These are phyloP conservation scores for Sinapis alba DNA, from an alignment of 441 rosid genomes.

Conservation along the genomic window DNA sequence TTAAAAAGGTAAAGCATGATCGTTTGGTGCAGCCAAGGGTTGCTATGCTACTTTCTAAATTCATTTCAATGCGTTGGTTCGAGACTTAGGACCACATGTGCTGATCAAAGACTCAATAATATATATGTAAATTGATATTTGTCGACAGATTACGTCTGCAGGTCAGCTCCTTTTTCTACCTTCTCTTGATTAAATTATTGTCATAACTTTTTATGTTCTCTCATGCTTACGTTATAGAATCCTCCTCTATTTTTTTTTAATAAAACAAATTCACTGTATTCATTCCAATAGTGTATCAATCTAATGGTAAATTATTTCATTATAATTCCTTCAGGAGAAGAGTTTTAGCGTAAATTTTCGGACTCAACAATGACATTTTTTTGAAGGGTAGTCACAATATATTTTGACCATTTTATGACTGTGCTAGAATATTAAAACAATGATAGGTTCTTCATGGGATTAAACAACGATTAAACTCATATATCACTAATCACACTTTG, in stretches of 20 bases:
- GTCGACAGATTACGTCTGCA: conserved; percentile 40
- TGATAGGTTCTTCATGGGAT: too few relatives aligned
- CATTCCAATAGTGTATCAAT: conserved; percentile 17
- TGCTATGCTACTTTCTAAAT: conserved; percentile 38
- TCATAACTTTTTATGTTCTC: conserved; percentile 35
- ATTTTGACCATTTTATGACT: too few relatives aligned
- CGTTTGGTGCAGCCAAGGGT: conserved; percentile 58
- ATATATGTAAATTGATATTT: conserved; percentile 24
- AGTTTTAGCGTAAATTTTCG: background rate
- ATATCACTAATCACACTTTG: too few relatives aligned
- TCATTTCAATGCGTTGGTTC: conserved; percentile 26
- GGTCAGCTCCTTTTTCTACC: conserved; percentile 38
- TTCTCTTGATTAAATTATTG: conserved; percentile 38
- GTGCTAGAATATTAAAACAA: too few relatives aligned
- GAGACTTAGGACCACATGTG: conserved; percentile 36
- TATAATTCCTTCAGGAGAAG: conserved; percentile 15
- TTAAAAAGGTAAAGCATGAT: conserved; percentile 38
- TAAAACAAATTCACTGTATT: background rate
- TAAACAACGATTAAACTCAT: too few relatives aligned
- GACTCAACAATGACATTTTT: background rate
- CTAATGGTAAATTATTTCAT: conserved; percentile 16
- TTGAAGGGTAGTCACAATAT: background rate
- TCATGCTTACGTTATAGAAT: conserved; percentile 36
- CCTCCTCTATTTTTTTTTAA: background rate
- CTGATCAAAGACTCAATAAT: conserved; percentile 31